These are phyloP conservation scores for Alternaria dauci DNA, from an alignment of 2,329 filamentous ascomycete genomes.

Conservation along the genomic window DNA sequence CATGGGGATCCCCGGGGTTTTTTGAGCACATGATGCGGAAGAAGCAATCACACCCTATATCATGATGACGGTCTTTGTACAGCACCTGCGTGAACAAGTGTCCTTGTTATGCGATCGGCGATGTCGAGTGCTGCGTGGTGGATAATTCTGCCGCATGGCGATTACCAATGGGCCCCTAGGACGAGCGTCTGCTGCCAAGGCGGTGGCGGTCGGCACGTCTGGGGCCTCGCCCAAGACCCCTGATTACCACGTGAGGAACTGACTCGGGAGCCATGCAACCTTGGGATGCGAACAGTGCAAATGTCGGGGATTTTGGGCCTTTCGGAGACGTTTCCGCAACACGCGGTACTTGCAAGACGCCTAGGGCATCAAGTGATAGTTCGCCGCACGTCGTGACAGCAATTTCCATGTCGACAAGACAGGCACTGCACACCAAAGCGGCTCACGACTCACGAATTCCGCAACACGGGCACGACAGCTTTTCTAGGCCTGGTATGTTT, in stretches of 20 bases:
- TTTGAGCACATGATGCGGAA: slow-evolving; percentile 1
- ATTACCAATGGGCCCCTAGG: slow-evolving; percentile 25
- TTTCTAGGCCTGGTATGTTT: slow-evolving; percentile 26
- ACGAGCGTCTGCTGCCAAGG: slow-evolving; percentile 20
- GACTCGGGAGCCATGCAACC: slow-evolving; percentile 19
- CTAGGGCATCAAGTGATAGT: neutral
- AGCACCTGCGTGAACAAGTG: neutral
- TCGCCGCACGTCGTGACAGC: neutral
- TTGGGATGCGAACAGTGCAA: neutral
- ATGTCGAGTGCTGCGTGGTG: slow-evolving; percentile 7
- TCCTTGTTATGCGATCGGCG: neutral
- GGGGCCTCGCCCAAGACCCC: slow-evolving; percentile 7
- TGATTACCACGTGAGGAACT: slow-evolving; percentile 23
- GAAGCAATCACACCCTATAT: neutral
- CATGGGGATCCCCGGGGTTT: slow-evolving; percentile 8
- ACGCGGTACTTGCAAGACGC: neutral
- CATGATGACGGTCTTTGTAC: neutral
- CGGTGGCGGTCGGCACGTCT: slow-evolving; percentile 18
- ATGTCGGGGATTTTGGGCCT: neutral
- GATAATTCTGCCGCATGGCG: slow-evolving; percentile 9
- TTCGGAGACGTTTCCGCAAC: slow-evolving; percentile 5
- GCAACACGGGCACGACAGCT: slow-evolving; percentile 23
- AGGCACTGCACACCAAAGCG: neutral
- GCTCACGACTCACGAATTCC: slow-evolving; percentile 10
- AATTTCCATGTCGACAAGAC: neutral